Conservation (phyloP, 2,329 filamentous ascomycete genomes). For the Epichloe gansuensis region DNA sequence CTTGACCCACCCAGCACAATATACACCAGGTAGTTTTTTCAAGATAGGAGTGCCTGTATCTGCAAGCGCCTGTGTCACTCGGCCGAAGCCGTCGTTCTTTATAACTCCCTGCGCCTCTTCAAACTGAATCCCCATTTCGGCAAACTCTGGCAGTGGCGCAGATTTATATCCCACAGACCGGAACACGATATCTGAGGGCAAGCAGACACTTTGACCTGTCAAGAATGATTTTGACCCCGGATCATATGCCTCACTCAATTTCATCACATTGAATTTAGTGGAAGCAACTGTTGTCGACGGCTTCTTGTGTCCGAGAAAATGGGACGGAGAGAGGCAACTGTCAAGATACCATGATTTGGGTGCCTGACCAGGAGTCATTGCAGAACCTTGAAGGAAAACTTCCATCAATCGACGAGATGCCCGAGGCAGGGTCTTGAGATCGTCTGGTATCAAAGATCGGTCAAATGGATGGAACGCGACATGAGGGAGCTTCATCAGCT, state of each 20-base stretch:
- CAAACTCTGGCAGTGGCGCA: constrained; percentile 60
- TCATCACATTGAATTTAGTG: constrained; percentile 53
- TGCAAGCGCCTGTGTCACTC: constrained; percentile 36
- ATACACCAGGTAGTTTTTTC: constrained; percentile 54
- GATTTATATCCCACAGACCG: constrained; percentile 93
- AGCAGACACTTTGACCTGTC: constrained; percentile 34
- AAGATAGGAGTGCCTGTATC: constrained; percentile 19
- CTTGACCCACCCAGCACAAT: constrained; percentile 96
- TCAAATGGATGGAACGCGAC: constrained; percentile 63
- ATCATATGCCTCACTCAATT: constrained; percentile 42
- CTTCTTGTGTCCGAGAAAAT: constrained; percentile 43
- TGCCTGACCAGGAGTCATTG: constrained; percentile 31
- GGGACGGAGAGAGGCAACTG: constrained; percentile 67
- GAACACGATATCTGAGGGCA: constrained; percentile 66
- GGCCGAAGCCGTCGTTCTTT: constrained; percentile 67
- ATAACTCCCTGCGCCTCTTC: constrained; percentile 63
- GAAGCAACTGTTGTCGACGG: constrained; percentile 41
- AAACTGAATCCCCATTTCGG: constrained; percentile 64
- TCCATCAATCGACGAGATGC: constrained; percentile 68
- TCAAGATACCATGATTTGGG: constrained; percentile 70
- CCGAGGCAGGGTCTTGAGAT: constrained; percentile 58
- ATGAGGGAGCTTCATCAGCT: constrained; percentile 64
- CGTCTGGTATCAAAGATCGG: constrained; percentile 49
- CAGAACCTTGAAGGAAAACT: constrained; percentile 63
- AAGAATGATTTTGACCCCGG: constrained; percentile 33